Evolutionary conservation across 2,329 filamentous ascomycete species (phyloP), one percentile per base, ranked within the genome.

Genomic region (Xylogone sp.): DNA sequence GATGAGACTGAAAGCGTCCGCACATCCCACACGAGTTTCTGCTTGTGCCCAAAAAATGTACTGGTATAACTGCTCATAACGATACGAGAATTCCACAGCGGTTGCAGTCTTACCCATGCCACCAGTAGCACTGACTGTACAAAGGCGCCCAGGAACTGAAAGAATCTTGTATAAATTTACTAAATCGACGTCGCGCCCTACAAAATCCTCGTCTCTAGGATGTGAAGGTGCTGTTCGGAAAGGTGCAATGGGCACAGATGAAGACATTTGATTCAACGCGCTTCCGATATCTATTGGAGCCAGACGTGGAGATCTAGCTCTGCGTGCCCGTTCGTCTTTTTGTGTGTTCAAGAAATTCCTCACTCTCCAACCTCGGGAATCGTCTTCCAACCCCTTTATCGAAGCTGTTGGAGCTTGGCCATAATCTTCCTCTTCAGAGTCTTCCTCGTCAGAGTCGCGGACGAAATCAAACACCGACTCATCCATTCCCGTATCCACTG

Each of bases 41-140:
- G 62, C 59, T 31, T 62, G 58, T 2, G 59, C 53, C 62, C 62
- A 64, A 42, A 64, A 64, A 4, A 62, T 57, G 50, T 58, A 60
- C 55, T 55, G 34, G 34, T 39, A 39, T 18, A 39, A 39, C 34
- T 39, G 34, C 34, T 39, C 34, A 27, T 53, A 62, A 7, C 54
- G 56, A 55, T 58, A 57, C 1, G 56, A 57, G 43, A 60, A 63
- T 31, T 64, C 59, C 10, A 59, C 49, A 2, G 61, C 61, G 1
- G 61, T 53, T 2, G 59, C 50, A 16, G 62, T 61, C 49, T 64
- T 64, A 0, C 62, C 53, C 54, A 63, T 46, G 43, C 57, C 52
- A 46, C 57, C 49, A 42, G 49, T 43, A 31, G 48, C 56, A 24
- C 54, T 57, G n/a, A 59, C 44, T n/a, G 53, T 50, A 42, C 49